Evolutionary conservation across 2,329 filamentous ascomycete species (phyloP).

Genomic region (Chaetomiaceae sp.): DNA sequence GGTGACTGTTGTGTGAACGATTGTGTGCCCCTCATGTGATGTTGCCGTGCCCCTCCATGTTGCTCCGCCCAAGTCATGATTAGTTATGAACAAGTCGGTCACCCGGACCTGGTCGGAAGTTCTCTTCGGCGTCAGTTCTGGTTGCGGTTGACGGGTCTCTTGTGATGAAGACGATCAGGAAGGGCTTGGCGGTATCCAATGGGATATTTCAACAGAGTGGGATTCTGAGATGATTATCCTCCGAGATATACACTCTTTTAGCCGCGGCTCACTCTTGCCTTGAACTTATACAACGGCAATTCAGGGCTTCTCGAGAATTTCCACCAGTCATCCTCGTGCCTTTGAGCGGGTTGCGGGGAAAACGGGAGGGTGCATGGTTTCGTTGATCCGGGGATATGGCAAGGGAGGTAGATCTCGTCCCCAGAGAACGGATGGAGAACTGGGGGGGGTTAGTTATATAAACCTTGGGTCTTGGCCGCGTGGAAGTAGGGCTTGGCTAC

Average conservation of each 20-base stretch:
- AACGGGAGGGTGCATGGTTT: not conserved
- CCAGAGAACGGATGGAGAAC: not conserved
- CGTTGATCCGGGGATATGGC: not conserved
- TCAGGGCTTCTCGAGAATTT: not conserved
- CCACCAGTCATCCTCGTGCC: constrained; percentile 3
- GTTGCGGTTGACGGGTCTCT: not conserved
- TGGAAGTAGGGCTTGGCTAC: not conserved
- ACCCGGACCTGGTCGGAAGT: not conserved
- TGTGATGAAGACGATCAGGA: not conserved
- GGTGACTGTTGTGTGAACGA: not conserved
- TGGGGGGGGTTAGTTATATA: too few species aligned
- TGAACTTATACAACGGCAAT: constrained; percentile 2
- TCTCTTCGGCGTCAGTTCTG: constrained; percentile 5
- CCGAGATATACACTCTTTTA: constrained; percentile 6
- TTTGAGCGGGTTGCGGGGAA: not conserved
- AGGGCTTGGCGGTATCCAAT: constrained; percentile 4
- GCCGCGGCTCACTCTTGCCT: not conserved
- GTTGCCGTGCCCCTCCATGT: too few species aligned
- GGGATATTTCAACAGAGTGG: constrained; percentile 1
- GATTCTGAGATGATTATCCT: not conserved
- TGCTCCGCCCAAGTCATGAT: too few species aligned
- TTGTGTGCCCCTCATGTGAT: not conserved
- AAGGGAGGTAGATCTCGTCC: not conserved
- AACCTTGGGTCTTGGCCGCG: constrained; percentile 4
- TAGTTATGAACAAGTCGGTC: too few species aligned